Evolutionary conservation across 2,329 filamentous ascomycete genomes (phyloP).

Genomic region (Alternaria gansuensis): DNA sequence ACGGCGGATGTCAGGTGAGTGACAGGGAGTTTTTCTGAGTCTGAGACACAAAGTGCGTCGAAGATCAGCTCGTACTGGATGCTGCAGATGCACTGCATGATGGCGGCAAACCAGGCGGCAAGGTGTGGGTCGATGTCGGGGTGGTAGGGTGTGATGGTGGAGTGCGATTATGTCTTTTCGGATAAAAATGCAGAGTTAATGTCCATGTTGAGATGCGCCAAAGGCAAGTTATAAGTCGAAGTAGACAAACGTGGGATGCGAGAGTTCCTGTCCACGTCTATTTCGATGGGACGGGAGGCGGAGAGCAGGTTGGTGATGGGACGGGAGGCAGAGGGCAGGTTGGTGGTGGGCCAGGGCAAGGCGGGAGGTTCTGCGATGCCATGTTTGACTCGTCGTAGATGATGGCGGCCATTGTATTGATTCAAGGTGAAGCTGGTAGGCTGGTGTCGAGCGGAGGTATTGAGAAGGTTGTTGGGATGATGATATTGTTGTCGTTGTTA

Average conservation of each 20-base stretch:
- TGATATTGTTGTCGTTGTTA: constrained; percentile 19
- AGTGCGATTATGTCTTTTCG: constrained; percentile 17
- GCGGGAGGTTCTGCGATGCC: constrained; percentile 56
- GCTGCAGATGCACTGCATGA: constrained; percentile 39
- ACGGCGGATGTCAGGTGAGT: constrained; percentile 35
- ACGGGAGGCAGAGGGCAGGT: constrained; percentile 58
- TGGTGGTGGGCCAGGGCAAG: constrained; percentile 59
- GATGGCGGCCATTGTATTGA: constrained; percentile 46
- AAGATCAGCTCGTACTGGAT: constrained; percentile 40
- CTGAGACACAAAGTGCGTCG: constrained; percentile 36
- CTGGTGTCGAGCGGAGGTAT: constrained; percentile 17
- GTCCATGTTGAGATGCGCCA: constrained; percentile 38
- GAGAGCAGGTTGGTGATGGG: constrained; percentile 58
- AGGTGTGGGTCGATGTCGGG: constrained; percentile 30
- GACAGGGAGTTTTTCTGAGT: constrained; percentile 28
- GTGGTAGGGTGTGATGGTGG: constrained; percentile 32
- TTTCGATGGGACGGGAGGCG: constrained; percentile 58
- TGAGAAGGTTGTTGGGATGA: constrained; percentile 18
- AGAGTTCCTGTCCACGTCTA: constrained; percentile 33
- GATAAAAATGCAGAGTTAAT: constrained; percentile 29
- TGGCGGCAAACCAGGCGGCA: constrained; percentile 31
- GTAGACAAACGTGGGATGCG: constrained; percentile 24
- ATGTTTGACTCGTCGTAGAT: constrained; percentile 53
- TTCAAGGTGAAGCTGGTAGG: constrained; percentile 18
- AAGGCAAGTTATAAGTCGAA: constrained; percentile 35